A percentile compares a stretch with the other conserved stretches of the same genome.
Evolutionary conservation across 1,284 basidiomycete species (phyloP).

Genomic region (Malassezia sp.): DNA sequence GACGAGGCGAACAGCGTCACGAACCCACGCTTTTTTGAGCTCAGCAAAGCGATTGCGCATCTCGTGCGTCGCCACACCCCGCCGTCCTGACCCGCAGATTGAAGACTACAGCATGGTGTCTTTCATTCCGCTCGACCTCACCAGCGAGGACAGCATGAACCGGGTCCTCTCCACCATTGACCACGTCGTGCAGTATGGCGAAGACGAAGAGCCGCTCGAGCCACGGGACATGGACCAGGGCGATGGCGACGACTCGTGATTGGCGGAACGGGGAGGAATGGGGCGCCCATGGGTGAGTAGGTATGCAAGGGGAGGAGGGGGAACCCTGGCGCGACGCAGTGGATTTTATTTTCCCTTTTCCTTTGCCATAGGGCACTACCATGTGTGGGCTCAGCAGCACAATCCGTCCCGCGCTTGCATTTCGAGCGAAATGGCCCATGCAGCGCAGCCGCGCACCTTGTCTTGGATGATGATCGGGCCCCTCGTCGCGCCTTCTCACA

Average conservation of each 20-base stretch:
- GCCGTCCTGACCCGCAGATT: constrained; percentile 55
- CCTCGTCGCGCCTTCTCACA: no score
- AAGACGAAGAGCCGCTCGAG: constrained; percentile 46
- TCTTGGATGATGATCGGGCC: no score
- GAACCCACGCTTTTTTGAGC: constrained; percentile 78
- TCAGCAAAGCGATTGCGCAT: constrained; percentile 89
- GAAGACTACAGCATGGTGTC: constrained; percentile 96
- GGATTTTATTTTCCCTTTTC: no score
- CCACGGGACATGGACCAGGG: constrained; percentile 44
- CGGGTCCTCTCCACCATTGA: constrained; percentile 88
- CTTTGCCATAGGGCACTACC: no score
- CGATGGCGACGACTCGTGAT: constrained; percentile 19
- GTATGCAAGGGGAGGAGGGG: no score
- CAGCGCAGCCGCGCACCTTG: no score
- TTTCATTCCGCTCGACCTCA: constrained; percentile 86
- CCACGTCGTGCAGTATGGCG: constrained; percentile 74
- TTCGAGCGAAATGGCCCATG: no score
- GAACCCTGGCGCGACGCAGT: no score
- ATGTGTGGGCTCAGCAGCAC: no score
- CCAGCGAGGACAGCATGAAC: constrained; percentile 77
- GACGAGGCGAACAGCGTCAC: constrained; percentile 56
- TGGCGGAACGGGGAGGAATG: no score
- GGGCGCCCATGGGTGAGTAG: not conserved
- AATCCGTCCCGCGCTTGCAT: no score
- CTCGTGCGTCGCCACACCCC: constrained; percentile 52